phyloP scores from a whole-genome alignment of 1,139 yeast species.

The Pichia sp. region DNA sequence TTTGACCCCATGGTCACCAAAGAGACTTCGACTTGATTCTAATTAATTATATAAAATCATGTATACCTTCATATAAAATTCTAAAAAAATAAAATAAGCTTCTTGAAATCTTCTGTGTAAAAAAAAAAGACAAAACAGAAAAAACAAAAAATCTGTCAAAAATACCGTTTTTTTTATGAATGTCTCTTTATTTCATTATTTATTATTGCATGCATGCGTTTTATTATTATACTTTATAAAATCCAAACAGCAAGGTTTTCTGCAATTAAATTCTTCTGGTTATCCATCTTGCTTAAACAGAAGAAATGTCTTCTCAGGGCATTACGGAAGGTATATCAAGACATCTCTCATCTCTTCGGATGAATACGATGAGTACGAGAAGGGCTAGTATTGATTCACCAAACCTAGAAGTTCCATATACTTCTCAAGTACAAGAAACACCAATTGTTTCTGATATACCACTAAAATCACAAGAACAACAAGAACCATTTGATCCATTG shows the following conservation, averaged over 20 bases:
- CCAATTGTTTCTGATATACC: not conserved
- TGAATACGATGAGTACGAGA: not conserved
- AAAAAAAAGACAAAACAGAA: no score
- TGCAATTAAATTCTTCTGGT: no score
- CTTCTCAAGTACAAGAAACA: not conserved
- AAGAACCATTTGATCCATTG: slow-evolving; percentile 6
- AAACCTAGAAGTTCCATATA: not conserved
- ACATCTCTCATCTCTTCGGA: slow-evolving; percentile 8
- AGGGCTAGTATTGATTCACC: not conserved
- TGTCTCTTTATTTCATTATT: no score
- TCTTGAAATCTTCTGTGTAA: no score
- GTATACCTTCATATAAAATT: no score
- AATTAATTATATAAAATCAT: slow-evolving; percentile 5
- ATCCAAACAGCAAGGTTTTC: no score
- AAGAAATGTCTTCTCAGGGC: slow-evolving; percentile 4
- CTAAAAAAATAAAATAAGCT: no score
- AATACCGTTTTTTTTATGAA: no score
- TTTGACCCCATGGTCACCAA: slow-evolving; percentile 24
- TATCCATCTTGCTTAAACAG: not conserved
- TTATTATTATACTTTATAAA: not conserved
- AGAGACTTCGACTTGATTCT: slow-evolving; percentile 17
- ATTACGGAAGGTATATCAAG: slow-evolving; percentile 6
- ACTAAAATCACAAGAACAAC: not conserved
- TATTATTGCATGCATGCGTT: no score
- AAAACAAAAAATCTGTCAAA: no score